Conservation (phyloP, 129 eudicot genomes). For the Gnaphalium uliginosum region DNA sequence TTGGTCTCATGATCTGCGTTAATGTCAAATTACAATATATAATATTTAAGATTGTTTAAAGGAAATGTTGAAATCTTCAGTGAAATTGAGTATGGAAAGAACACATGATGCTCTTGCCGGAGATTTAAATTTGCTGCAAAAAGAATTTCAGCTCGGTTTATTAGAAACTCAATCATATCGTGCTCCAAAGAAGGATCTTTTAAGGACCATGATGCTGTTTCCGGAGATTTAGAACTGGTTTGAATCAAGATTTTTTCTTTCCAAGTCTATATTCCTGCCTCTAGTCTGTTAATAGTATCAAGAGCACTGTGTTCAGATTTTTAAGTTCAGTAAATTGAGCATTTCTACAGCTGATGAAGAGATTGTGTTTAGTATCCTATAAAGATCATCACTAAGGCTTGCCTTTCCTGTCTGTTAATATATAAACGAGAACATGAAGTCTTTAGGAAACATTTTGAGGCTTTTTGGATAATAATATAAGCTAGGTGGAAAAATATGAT, state of each 20-base stretch:
- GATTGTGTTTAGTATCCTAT: conserved; percentile 48
- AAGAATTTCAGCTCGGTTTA: conserved; percentile 56
- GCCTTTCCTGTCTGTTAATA: conserved; percentile 74
- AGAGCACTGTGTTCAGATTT: conserved; percentile 81
- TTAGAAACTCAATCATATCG: conserved; percentile 50
- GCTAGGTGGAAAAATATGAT: background rate
- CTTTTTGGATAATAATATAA: background rate
- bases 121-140: conserved; percentile 60
- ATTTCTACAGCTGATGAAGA: conserved; percentile 52
- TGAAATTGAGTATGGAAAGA: background rate
- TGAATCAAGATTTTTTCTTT: conserved; percentile 62
- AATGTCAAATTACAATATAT: background rate
- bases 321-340: conserved; percentile 53
- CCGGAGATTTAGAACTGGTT: conserved; percentile 46
- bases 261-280: conserved; percentile 76
- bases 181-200: conserved; percentile 69
- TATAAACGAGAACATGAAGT: conserved; percentile 8
- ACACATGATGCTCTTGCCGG: no score
- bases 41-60: background rate
- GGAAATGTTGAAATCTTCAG: background rate
- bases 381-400: conserved; percentile 80
- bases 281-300: conserved; percentile 69
- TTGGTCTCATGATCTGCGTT: conserved; percentile 84
- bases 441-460: conserved; percentile 3
- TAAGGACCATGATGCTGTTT: conserved; percentile 76